phyloP scores from a whole-genome alignment of 331 rosid genomes.

The Malus hybrid region DNA sequence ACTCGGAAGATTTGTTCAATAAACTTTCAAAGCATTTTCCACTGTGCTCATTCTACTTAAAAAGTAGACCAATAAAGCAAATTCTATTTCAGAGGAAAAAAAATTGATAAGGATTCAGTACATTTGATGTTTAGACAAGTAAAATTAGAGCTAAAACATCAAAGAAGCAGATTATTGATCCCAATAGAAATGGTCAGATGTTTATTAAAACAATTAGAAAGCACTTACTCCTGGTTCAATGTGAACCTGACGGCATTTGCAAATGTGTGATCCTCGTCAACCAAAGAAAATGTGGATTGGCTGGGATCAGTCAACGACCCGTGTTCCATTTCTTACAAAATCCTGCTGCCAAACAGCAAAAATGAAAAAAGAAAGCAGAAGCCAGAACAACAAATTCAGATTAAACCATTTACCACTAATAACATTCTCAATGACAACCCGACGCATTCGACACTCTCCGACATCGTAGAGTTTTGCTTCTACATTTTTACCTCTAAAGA shows the following conservation, averaged over 20 bases:
- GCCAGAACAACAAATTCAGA: neutral
- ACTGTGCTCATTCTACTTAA: neutral
- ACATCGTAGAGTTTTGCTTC: neutral
- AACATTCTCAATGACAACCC: neutral
- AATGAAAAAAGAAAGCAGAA: neutral
- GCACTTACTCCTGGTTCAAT: constrained; percentile 67
- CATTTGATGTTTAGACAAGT: neutral
- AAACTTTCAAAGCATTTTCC: neutral
- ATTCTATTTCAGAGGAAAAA: neutral
- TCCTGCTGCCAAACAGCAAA: neutral
- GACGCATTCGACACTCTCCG: neutral
- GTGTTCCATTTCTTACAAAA: constrained; percentile 42
- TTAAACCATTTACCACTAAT: neutral
- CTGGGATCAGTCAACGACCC: constrained; percentile 53
- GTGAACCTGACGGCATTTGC: constrained; percentile 65
- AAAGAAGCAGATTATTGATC: neutral
- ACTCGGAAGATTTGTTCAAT: neutral
- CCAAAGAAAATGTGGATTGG: constrained; percentile 60
- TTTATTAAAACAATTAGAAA: neutral
- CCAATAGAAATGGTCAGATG: neutral
- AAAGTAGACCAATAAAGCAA: neutral
- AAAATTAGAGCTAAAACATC: neutral
- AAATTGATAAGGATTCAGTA: neutral
- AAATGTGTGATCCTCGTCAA: constrained; percentile 71
- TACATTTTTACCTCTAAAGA: neutral